Base-by-base conservation (phyloP, 768 basidiomycete species). In the Trametopsis cervina region DNA sequence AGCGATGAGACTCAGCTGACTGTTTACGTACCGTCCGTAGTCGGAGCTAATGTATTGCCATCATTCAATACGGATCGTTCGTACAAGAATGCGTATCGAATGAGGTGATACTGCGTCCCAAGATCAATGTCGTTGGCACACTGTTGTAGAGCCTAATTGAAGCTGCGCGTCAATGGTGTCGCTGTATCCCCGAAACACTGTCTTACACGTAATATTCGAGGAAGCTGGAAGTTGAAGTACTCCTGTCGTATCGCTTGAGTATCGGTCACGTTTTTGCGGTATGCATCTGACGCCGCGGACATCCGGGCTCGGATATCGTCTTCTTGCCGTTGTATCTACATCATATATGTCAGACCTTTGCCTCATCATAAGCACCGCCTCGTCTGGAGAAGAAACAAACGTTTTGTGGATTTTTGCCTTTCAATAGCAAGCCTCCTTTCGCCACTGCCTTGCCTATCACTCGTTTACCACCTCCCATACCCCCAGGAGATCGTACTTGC, bases 41-140 rank as follows among this genome's bases (percentile, higher is more conserved):
- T 66, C 2, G 90, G 83, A 37, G 89, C 79, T 20, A 99, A 68
- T 1, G 87, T 87, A 1, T 83, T 77, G 1, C 92, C 96, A 52
- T 99, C 96, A 56, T 80, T 86, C 17, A 98, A 71, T 2, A 96
- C 76, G 21, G 89, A 85, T 57, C 84, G 89, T 66, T 99, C 96
- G 58, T 88, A 94, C 20, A 98, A 69, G 68, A 91, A 98, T 1
- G 92, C 89, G 64, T 96, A 98, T 66, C 94, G 77, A 0, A 91
- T 86, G 40, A 98, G 72, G 65, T 98, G 95, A 65, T 97, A 99
- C 66, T 98, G 95, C 3, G 90, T 93, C n/a, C 94, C 96, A 38
- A 96, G 73, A 64, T 99, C 96, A 46, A 97, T 82, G 66, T 99
- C 96, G 59, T 97, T 95, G 21, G 89, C 80, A 58, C 90, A 90